Conservation (phyloP, 805 yeast genomes). For the Kazachstania bromeliacearum region DNA sequence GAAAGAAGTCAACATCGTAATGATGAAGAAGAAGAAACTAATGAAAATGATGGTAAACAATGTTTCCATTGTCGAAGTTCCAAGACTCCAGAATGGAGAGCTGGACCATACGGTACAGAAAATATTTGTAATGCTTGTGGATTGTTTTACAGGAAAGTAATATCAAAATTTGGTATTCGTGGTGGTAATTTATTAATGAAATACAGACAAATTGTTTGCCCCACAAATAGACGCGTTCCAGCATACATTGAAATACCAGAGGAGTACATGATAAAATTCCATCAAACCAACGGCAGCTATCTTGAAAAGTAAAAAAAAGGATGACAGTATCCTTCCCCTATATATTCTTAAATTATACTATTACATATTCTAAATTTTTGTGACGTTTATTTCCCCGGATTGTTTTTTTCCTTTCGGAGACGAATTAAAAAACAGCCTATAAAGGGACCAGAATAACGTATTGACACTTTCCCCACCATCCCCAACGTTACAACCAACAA, state of each 20-base stretch:
- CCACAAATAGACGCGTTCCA: constrained; percentile 24
- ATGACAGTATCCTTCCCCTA: too few relatives aligned
- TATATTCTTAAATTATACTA: too few relatives aligned
- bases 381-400: too few relatives aligned
- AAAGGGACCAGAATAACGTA: too few relatives aligned
- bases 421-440: too few relatives aligned
- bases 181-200: constrained; percentile 22
- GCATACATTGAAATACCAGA: constrained; percentile 15
- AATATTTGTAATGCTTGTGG: constrained; percentile 93
- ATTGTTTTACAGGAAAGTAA: constrained; percentile 54
- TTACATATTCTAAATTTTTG: too few relatives aligned
- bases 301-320: too few relatives aligned
- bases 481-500: too few relatives aligned
- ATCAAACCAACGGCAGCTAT: too few relatives aligned
- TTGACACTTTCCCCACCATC: too few relatives aligned
- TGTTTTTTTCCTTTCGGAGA: too few relatives aligned
- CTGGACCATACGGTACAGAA: constrained; percentile 76
- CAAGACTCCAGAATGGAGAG: constrained; percentile 83
- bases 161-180: constrained; percentile 28
- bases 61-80: constrained; percentile 5
- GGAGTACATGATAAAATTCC: constrained; percentile 5
- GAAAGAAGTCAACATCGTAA: too few relatives aligned
- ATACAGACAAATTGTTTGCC: constrained; percentile 11
- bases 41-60: constrained; percentile 1
- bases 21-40: not conserved